These are phyloP conservation scores for Xylariaceae sp. DNA, from an alignment of 2,329 filamentous ascomycete genomes.

Conservation along the genomic window DNA sequence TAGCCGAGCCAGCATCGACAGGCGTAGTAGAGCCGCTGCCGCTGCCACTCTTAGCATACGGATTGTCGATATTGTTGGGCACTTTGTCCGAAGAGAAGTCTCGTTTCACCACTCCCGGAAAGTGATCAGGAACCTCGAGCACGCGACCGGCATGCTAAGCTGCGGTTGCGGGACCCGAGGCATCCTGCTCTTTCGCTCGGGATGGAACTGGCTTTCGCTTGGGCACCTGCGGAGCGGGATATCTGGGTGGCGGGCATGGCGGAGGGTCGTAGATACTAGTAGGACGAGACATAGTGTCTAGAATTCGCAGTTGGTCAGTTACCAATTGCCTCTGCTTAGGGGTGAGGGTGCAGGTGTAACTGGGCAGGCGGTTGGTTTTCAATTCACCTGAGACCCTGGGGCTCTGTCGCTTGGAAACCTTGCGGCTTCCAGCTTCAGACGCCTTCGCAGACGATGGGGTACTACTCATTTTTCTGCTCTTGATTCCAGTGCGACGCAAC, in stretches of 20 bases:
- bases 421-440: no score
- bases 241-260: conserved; percentile 4
- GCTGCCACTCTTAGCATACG: no score
- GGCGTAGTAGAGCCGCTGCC: no score
- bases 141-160: conserved; percentile 5
- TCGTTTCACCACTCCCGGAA: not conserved
- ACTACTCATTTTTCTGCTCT: no score
- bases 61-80: no score
- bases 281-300: not conserved
- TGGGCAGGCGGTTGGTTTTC: no score
- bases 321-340: not conserved
- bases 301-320: not conserved
- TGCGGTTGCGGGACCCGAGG: not conserved
- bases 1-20: no score
- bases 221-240: conserved; percentile 6
- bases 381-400: no score
- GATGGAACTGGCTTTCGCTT: not conserved
- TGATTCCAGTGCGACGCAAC: no score
- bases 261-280: not conserved
- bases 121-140: not conserved
- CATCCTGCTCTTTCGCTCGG: not conserved
- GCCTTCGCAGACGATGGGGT: no score
- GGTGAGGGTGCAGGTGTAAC: not conserved
- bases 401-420: no score
- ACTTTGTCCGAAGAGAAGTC: conserved; percentile 8